These are phyloP conservation scores for Verticillium nubilum DNA, from an alignment of 2,329 filamentous ascomycete species.

Conservation along the genomic window DNA sequence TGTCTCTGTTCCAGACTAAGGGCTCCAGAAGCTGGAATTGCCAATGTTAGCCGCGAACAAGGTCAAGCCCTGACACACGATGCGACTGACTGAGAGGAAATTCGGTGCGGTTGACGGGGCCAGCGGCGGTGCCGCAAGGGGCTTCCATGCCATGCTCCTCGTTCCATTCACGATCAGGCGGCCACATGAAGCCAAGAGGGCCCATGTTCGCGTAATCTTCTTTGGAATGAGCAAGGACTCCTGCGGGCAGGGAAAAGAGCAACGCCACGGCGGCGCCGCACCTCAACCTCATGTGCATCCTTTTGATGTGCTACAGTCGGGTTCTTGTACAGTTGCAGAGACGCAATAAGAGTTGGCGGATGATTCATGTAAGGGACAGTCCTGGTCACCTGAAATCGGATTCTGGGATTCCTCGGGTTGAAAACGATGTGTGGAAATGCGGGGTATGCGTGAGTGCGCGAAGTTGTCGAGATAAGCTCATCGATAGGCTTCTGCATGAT, in stretches of 20 bases:
- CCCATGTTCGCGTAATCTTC: conserved; percentile 4
- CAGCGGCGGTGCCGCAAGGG: background rate
- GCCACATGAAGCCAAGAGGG: conserved; percentile 3
- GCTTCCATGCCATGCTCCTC: background rate
- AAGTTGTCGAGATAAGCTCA: background rate
- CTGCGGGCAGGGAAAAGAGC: background rate
- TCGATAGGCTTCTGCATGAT: background rate
- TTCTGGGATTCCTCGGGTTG: too few relatives aligned
- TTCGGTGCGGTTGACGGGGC: background rate
- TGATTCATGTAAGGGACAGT: background rate
- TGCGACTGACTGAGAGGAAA: background rate
- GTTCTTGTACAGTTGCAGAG: background rate
- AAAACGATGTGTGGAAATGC: background rate
- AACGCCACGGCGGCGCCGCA: background rate
- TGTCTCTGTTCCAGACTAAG: conserved; percentile 1
- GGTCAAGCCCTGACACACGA: background rate
- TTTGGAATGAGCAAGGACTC: background rate
- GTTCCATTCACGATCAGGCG: background rate
- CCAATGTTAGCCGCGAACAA: background rate
- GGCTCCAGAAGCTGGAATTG: background rate
- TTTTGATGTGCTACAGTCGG: background rate
- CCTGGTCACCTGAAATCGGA: background rate
- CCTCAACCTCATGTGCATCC: background rate
- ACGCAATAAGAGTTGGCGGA: background rate
- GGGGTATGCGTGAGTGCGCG: background rate